phyloP scores from a whole-genome alignment of 2,329 filamentous ascomycete genomes.

The Fusarium sp. region DNA sequence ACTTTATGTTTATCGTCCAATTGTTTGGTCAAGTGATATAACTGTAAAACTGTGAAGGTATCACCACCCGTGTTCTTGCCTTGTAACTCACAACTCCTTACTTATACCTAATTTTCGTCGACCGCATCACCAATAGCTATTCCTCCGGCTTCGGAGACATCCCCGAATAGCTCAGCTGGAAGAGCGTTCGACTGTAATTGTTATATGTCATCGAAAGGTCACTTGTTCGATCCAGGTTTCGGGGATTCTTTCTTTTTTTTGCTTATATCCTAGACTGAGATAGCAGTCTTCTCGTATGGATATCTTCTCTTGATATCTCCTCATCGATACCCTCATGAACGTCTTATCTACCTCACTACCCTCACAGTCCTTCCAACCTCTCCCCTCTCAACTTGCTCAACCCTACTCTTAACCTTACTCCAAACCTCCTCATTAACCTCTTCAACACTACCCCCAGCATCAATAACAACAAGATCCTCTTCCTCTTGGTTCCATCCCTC shows the following conservation, averaged over 20 bases:
- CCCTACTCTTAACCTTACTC: conserved; percentile 59
- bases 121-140: not conserved
- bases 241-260: conserved; percentile 37
- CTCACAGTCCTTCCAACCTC: conserved; percentile 60
- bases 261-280: not conserved
- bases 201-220: conserved; percentile 1
- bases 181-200: conserved; percentile 5
- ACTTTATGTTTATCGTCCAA: not conserved
- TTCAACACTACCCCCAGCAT: conserved; percentile 65
- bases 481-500: conserved; percentile 59
- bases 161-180: conserved; percentile 47
- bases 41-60: not conserved
- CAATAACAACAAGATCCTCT: conserved; percentile 65
- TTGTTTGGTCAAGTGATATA: not conserved
- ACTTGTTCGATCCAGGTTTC: conserved; percentile 7
- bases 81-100: not conserved
- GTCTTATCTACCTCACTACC: conserved; percentile 34
- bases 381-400: conserved; percentile 62
- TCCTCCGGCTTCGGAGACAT: conserved; percentile 1
- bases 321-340: not conserved
- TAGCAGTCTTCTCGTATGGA: not conserved
- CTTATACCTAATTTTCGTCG: not conserved
- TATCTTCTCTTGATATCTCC: not conserved
- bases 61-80: not conserved
- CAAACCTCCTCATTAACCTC: conserved; percentile 68